Evolutionary conservation across 495 filamentous ascomycete genomes (phyloP), one percentile per base, ranked within the genome.

Genomic region (Podospora appendiculata): DNA sequence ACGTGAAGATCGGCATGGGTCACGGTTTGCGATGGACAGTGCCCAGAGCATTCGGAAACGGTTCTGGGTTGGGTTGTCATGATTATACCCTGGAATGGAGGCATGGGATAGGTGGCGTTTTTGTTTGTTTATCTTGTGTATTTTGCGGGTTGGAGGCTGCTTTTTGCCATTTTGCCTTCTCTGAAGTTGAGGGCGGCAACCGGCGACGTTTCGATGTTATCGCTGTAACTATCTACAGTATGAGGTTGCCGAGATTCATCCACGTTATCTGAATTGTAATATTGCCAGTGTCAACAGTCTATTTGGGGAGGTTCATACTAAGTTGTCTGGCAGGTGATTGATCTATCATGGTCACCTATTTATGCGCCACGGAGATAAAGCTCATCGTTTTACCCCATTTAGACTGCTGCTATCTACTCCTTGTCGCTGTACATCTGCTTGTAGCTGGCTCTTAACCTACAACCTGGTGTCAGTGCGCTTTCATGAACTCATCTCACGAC

Each of bases 361-460:
- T 12, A 13, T 16, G 13, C 4, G 8, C 3, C 13, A 38, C 9
- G 3, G 7, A 3, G 10, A 38, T 4, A 13, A 38, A 1, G 10
- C 36, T 7, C 3, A 2, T 38, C 36, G 3, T 13, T 10, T 13
- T 7, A 2, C 36, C 36, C 7, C 36, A 11, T 38, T 13, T 7
- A 38, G 8, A 38, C 10, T 1, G 36, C 7, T 3, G 3, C 36
- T 13, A 8, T 3, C 17, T 45, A 58, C 45, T 71, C 67, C 58
- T 79, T 73, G 13, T 73, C 76, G 35, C 57, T 51, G 18, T 76
- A 74, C 50, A 76, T 49, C 58, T 70, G 58, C 39, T 75, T 38
- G 74, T 95, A 95, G 14, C 89, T 92, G 9, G 86, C 88, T 48
- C 70, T 78, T 61, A 95, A 68, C 58, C 88, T 71, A 25, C 25